Evolutionary conservation across 2,329 filamentous ascomycete species (phyloP).

Genomic region (Aspergillus ruber): DNA sequence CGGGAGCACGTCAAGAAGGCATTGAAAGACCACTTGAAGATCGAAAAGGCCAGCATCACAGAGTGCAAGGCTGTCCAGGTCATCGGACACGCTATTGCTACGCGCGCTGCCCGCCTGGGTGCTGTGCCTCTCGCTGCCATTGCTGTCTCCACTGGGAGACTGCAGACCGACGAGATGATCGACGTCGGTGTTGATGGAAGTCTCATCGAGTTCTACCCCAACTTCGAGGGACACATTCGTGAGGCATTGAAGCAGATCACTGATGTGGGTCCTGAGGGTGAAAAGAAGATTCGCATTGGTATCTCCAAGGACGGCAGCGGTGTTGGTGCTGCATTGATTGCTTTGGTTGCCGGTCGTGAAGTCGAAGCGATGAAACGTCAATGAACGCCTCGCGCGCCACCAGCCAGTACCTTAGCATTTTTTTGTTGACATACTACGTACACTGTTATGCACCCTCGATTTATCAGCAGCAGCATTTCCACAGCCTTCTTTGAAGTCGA

Average conservation of each 20-base stretch:
- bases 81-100: conserved; percentile 75
- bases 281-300: conserved; percentile 83
- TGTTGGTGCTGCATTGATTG: conserved; percentile 92
- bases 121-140: conserved; percentile 84
- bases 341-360: conserved; percentile 65
- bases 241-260: conserved; percentile 72
- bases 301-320: conserved; percentile 96
- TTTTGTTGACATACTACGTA: too few species aligned
- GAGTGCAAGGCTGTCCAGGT: conserved; percentile 85
- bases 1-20: conserved; percentile 68
- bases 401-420: too few species aligned
- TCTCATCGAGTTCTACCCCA: conserved; percentile 91
- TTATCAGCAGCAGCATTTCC: too few species aligned
- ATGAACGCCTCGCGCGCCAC: neutral
- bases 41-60: conserved; percentile 69
- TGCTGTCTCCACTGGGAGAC: conserved; percentile 70
- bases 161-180: conserved; percentile 62
- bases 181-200: conserved; percentile 94
- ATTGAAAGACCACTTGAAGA: conserved; percentile 67
- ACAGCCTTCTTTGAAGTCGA: too few species aligned
- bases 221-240: conserved; percentile 81
- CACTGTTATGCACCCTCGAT: too few species aligned
- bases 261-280: conserved; percentile 69
- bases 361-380: neutral
- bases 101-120: conserved; percentile 78